Percentiles rank a stretch among this genome's conserved stretches.
These are phyloP conservation scores for Wickerhamiella occidentalis DNA, from an alignment of 805 yeast species.

Conservation along the genomic window DNA sequence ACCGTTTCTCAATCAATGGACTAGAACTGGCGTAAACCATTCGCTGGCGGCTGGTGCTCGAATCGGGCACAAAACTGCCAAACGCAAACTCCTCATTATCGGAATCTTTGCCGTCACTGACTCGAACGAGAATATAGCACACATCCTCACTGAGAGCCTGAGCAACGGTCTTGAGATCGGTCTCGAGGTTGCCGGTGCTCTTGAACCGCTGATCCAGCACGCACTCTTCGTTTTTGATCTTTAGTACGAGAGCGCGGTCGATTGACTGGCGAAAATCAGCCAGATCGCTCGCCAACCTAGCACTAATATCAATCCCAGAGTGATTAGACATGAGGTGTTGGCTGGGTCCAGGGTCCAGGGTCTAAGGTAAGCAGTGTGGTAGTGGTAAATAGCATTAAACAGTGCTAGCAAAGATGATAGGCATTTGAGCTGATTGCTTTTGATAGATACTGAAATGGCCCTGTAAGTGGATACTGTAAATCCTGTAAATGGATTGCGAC, in stretches of 20 bases:
- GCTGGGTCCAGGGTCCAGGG: too few species aligned
- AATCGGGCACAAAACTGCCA: slow-evolving; percentile 77
- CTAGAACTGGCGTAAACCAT: slow-evolving; percentile 93
- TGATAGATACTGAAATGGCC: too few species aligned
- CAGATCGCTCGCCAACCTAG: slow-evolving; percentile 37
- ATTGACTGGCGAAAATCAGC: slow-evolving; percentile 29
- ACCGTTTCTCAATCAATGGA: slow-evolving; percentile 56
- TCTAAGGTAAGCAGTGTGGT: too few species aligned
- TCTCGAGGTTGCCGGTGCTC: slow-evolving; percentile 25
- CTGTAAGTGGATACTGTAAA: too few species aligned
- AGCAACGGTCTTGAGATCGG: slow-evolving; percentile 31
- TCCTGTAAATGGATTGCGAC: too few species aligned
- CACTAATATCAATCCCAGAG: slow-evolving; percentile 46
- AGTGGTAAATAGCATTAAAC: too few species aligned
- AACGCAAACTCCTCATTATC: slow-evolving; percentile 36
- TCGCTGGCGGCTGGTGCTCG: slow-evolving; percentile 65
- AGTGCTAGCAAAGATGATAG: too few species aligned
- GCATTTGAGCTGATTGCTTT: too few species aligned
- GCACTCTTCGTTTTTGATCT: slow-evolving; percentile 29
- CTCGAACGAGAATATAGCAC: slow-evolving; percentile 38
- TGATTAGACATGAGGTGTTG: slow-evolving; percentile 52
- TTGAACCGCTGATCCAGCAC: slow-evolving; percentile 28
- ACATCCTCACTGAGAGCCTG: slow-evolving; percentile 32
- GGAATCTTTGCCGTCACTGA: slow-evolving; percentile 7
- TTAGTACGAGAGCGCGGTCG: slow-evolving; percentile 31